These are phyloP conservation scores for Afroboletus lepidellus DNA, from an alignment of 1,284 basidiomycete genomes.

Conservation along the genomic window DNA sequence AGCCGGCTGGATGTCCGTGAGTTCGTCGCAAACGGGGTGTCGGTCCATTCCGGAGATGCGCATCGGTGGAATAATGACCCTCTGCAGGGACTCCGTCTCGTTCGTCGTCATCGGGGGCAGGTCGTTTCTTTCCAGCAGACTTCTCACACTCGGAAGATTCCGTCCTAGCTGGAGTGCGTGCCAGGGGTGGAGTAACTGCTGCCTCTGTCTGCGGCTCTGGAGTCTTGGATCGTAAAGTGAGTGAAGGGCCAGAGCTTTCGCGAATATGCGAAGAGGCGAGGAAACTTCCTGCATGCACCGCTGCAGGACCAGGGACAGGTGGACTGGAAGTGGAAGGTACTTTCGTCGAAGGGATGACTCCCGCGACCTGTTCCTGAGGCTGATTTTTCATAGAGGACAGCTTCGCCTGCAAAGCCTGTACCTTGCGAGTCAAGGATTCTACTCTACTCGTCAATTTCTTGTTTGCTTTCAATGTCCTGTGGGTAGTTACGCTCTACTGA, in stretches of 20 bases:
- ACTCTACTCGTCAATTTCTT: constrained; percentile 70
- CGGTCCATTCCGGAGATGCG: constrained; percentile 46
- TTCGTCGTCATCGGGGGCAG: constrained; percentile 72
- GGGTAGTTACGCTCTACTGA: not conserved
- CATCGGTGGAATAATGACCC: constrained; percentile 48
- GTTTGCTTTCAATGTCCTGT: constrained; percentile 72
- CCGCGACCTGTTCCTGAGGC: constrained; percentile 13
- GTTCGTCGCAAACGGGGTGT: constrained; percentile 58
- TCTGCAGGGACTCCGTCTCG: constrained; percentile 50
- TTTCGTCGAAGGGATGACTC: constrained; percentile 11
- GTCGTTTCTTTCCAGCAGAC: constrained; percentile 60
- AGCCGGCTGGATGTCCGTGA: constrained; percentile 59
- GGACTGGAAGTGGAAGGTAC: constrained; percentile 5
- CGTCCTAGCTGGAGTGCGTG: constrained; percentile 33
- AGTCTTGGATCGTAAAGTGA: constrained; percentile 48
- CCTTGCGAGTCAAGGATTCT: constrained; percentile 66
- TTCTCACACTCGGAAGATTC: constrained; percentile 40
- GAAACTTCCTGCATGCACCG: not conserved
- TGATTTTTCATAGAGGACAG: constrained; percentile 51
- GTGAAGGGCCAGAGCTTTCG: constrained; percentile 45
- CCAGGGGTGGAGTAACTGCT: constrained; percentile 1
- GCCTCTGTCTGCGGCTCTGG: constrained; percentile 36
- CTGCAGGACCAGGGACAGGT: not conserved
- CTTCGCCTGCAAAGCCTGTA: constrained; percentile 67
- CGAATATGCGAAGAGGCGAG: constrained; percentile 27